Base-by-base conservation (phyloP, 495 filamentous ascomycete species). In the Neurospora hispaniola region DNA sequence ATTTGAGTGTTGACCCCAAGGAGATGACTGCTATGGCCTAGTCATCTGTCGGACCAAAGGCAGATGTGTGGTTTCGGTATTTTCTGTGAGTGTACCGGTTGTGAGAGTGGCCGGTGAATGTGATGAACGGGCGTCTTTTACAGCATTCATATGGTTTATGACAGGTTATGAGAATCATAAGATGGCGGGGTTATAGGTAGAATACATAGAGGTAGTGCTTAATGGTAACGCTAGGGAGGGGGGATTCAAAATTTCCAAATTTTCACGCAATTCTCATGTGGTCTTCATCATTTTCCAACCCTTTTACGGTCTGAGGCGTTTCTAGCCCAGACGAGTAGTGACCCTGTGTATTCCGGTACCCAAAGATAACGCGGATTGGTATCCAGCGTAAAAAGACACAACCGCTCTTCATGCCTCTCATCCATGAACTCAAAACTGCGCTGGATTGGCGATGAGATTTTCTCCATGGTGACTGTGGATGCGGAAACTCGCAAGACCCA, bases 11-110 rank as follows among this genome's bases (percentile, higher is more conserved):
- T 1, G 73, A 72, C 69, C 80, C 82, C 7, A 73, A 77, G 35
- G 70, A 80, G 74, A 76, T 84, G 72, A 77, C 72, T 2, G 82
- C 80, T 38, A 72, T 84, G 41, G 80, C 82, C 20, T 84, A 74
- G 79, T 46, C 27, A 35, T 18, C 1, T 0, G 27, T 66, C 6
- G 11, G 20, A 3, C 6, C 16, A 3, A 3, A 4, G 2, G 23
- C 1, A 38, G 35, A 16, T 9, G 12, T 8, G 54, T 62, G 27
- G 31, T 2, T 14, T 62, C 16, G 14, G 12, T 62, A 23, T 62
- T 31, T 7, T 62, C 14, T 46, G 54, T 62, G 7, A 5, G 54
- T 62, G 27, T 31, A 23, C 27, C 16, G 48, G 48, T 6, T 27
- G 48, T 59, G n/a, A 59, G 44, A 48, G 9, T 20, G 46, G n/a